Percentiles rank a stretch among this genome's conserved stretches.
Conservation (phyloP, 2,329 filamentous ascomycete genomes). For the Pseudopithomyces chartarum region DNA sequence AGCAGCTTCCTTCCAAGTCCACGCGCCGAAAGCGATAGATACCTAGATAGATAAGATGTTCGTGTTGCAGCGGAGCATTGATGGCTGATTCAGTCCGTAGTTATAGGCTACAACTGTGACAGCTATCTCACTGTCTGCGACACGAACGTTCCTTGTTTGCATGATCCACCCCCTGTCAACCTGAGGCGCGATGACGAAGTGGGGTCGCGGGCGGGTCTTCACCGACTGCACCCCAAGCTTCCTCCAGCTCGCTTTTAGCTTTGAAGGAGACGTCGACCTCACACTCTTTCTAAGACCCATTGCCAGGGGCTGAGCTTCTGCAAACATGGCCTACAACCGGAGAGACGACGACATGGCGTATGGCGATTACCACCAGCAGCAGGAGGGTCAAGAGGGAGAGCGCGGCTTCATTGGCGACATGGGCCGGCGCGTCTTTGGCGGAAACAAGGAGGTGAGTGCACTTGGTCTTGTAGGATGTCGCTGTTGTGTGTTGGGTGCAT, state of each 20-base stretch:
- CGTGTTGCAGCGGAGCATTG: not conserved
- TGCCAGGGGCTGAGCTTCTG: slow-evolving; percentile 19
- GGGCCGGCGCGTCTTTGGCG: slow-evolving; percentile 51
- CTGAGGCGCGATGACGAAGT: slow-evolving; percentile 24
- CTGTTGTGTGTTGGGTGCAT: not conserved
- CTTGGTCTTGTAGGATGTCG: not conserved
- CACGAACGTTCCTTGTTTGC: slow-evolving; percentile 13
- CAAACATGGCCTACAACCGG: slow-evolving; percentile 37
- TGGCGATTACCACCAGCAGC: slow-evolving; percentile 53
- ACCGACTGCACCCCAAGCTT: slow-evolving; percentile 10
- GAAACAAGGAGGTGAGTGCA: slow-evolving; percentile 37
- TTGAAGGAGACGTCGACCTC: not conserved
- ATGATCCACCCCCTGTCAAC: slow-evolving; percentile 12
- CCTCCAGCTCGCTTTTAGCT: slow-evolving; percentile 4
- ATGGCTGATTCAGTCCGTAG: not conserved
- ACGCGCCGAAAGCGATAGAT: not conserved
- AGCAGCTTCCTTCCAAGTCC: not conserved
- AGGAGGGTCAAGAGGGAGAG: slow-evolving; percentile 48
- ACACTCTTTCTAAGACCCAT: not conserved
- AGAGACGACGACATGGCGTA: slow-evolving; percentile 61
- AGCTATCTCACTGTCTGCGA: not conserved
- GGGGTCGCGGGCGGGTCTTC: slow-evolving; percentile 16
- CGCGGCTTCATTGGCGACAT: slow-evolving; percentile 60
- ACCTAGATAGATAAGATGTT: too few species aligned
- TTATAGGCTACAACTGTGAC: not conserved